Base-by-base conservation (phyloP, 345 rosid genomes). In the Cochlearia excelsa region DNA sequence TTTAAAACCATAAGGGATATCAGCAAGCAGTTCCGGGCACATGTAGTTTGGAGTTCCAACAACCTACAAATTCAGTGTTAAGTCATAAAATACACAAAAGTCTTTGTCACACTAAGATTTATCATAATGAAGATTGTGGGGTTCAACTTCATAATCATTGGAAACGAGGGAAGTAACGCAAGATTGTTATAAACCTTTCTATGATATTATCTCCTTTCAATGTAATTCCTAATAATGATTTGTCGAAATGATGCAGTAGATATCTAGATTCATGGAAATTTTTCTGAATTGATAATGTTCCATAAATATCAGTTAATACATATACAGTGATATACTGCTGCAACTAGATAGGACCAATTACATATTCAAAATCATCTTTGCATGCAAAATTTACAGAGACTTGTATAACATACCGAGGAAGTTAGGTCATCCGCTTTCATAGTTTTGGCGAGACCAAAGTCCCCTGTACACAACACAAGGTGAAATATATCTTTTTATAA, bases 11-110 rank as follows among this genome's bases (percentile, higher is more conserved):
- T 93, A 93, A 47, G 99, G 97, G 62, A 93, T 93, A 74, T 89
- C 99, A 29, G 97, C 87, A 71, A 89, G 97, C 59, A 93, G 80
- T 69, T 93, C 99, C 10, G 99, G 99, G 72, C 99, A 93, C 97
- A 93, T 93, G 78, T 89, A 93, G 73, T 93, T 93, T 54, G 97
- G 99, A 72, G 99, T 93, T 75, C 99, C 99, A 78, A 93, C 99
- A 57, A 93, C 97, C 99, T 93, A 79, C 71, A 65, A 29, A 66
- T 46, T 44, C 9, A 63, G 29, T n/a, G 44, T 29, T 41, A 51
- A 52, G 45, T 69, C 44, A 49, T 42, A 65, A 74, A 65, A 16
- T 16, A 16, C 39, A 42, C 54, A 54, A 54, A 61, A 10, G 55
- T 63, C 39, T 57, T 58, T 37, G 55, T 37, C 43, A 56, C 48